Evolutionary conservation across 2,329 filamentous ascomycete species (phyloP).

Genomic region (Dothistroma septosporum): DNA sequence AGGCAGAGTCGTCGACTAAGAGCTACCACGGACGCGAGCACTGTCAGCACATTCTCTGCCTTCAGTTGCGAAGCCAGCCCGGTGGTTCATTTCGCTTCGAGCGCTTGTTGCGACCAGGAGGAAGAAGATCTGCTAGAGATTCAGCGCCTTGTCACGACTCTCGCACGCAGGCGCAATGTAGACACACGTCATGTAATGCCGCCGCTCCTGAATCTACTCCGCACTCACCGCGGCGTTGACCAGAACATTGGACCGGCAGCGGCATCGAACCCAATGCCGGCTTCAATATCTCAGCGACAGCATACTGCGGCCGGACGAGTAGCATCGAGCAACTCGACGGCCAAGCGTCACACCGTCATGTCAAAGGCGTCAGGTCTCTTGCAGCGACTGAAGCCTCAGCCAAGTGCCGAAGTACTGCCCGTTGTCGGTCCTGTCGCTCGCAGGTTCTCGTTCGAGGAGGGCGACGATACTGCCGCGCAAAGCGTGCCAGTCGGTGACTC

Average conservation of each 20-base stretch:
- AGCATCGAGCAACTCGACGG: constrained; percentile 1
- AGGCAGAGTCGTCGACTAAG: constrained; percentile 7
- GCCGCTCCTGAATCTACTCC: constrained; percentile 35
- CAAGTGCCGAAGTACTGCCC: constrained; percentile 15
- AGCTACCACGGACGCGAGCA: constrained; percentile 7
- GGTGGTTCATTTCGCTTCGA: constrained; percentile 8
- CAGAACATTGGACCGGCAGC: neutral
- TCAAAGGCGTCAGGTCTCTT: constrained; percentile 32
- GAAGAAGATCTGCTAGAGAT: constrained; percentile 30
- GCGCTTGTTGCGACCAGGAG: constrained; percentile 18
- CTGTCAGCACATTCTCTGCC: constrained; percentile 28
- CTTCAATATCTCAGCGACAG: constrained; percentile 1
- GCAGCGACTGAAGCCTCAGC: constrained; percentile 28
- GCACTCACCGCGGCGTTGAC: neutral
- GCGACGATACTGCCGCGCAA: constrained; percentile 35
- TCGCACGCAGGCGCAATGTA: constrained; percentile 37
- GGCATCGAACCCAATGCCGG: neutral
- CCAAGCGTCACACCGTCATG: constrained; percentile 24
- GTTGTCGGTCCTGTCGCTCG: constrained; percentile 16
- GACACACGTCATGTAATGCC: constrained; percentile 32
- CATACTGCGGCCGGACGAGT: constrained; percentile 9
- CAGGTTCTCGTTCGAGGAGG: constrained; percentile 44
- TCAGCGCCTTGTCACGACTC: constrained; percentile 33
- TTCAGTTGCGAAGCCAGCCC: constrained; percentile 35
- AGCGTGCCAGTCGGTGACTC: neutral